Evolutionary conservation across 2,329 filamentous ascomycete species (phyloP).

Genomic region (Xylaria sp.): DNA sequence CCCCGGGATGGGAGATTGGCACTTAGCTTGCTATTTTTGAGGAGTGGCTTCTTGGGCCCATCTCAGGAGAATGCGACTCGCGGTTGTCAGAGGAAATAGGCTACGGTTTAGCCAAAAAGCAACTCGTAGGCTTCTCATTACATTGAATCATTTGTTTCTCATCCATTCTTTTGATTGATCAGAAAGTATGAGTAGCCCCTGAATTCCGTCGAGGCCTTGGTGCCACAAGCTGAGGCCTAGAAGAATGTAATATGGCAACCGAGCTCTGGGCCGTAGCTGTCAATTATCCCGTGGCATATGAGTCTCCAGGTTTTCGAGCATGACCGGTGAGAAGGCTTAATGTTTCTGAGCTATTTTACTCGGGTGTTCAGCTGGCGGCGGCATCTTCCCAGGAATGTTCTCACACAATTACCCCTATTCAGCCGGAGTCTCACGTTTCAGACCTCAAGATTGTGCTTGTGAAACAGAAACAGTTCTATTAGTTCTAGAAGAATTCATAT

Average conservation of each 20-base stretch:
- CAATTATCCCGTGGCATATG: not conserved
- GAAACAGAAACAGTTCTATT: not conserved
- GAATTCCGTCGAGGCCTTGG: not conserved
- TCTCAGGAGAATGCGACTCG: not conserved
- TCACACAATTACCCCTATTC: not conserved
- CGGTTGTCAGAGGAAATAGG: not conserved
- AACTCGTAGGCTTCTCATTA: not conserved
- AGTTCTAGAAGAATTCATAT: not conserved
- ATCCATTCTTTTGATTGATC: not conserved
- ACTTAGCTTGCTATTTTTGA: not conserved
- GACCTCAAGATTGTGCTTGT: not conserved
- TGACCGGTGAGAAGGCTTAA: not conserved
- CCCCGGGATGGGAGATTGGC: not conserved
- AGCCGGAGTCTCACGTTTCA: not conserved
- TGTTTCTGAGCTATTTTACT: not conserved
- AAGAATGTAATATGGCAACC: not conserved
- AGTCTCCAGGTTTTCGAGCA: no score
- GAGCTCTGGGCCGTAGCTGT: not conserved
- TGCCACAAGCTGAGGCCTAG: not conserved
- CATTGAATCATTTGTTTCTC: not conserved
- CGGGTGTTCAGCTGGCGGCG: not conserved
- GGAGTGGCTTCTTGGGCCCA: not conserved
- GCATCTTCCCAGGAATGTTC: not conserved
- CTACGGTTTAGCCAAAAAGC: not conserved
- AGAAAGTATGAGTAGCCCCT: not conserved